These are phyloP conservation scores for Sisymbrium irio DNA, from an alignment of 345 rosid genomes.

Conservation along the genomic window DNA sequence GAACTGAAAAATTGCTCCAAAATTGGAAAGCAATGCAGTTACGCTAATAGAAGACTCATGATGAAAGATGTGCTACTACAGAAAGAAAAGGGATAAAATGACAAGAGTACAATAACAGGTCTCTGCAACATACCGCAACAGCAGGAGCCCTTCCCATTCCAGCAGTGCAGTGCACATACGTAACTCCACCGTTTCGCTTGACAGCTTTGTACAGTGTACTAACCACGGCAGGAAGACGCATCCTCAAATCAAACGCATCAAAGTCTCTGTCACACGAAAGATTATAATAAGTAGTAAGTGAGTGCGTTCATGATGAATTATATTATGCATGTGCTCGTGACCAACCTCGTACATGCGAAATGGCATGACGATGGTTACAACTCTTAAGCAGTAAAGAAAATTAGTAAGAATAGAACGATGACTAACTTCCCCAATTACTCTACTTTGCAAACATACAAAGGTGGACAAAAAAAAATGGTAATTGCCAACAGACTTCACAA, in stretches of 20 bases:
- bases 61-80: neutral
- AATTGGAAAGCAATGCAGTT: neutral
- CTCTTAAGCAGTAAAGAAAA: neutral
- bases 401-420: neutral
- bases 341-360: neutral
- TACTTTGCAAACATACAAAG: neutral
- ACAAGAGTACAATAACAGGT: conserved; percentile 1
- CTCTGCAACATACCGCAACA: conserved; percentile 61
- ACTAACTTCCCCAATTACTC: neutral
- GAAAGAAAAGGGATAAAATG: neutral
- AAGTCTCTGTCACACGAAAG: conserved; percentile 72
- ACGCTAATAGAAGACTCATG: neutral
- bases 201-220: conserved; percentile 67
- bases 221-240: conserved; percentile 88
- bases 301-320: neutral
- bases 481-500: too few relatives aligned
- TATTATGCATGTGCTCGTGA: neutral
- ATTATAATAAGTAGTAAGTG: neutral
- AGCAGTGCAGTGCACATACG: conserved; percentile 96
- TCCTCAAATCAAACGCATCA: conserved; percentile 87
- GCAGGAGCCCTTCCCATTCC: conserved; percentile 99
- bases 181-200: conserved; percentile 75
- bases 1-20: neutral
- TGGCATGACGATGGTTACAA: neutral
- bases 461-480: too few relatives aligned